Evolutionary conservation across 768 basidiomycete genomes (phyloP), one percentile per base, ranked within the genome.

Genomic region (Tremella fuciformis): DNA sequence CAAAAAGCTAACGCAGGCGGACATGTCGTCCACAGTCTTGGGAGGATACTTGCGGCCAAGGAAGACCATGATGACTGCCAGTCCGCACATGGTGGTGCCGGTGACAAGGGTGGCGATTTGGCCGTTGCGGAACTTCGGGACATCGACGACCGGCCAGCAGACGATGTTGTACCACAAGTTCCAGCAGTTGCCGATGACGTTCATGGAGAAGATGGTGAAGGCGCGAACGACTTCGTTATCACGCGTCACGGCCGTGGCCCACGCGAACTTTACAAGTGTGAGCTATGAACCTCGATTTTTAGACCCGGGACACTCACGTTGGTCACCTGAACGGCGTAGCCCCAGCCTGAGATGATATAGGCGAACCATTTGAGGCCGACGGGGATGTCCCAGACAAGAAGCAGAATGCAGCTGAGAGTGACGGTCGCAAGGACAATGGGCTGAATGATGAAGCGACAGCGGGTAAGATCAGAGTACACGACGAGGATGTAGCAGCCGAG

Each of bases 211-310:
- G 16, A 89, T 80, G 2, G 88, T 85, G 40, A 88, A 78, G 3
- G 80, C 83, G 46, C 87, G 82, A 65, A 87, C 84, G 70, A 85
- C 84, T 66, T 85, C 80, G 73, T 89, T 85, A 63, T 87, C 84
- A 22, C 83, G 82, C 57, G 84, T 85, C 51, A 87, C 82, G 68
- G 87, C 85, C 72, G 89, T 89, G 16, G 87, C 86, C 88, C 88
- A 88, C 13, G 85, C 84, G 67, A 88, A 88, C 29, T 34, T n/a
- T n/a, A n/a, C n/a, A n/a, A 11, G 11, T 34, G 29, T 34, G 29
- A 34, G 29, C 29, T 34, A 11, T 4, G 11, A 34, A 6, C 29
- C 4, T 34, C 29, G n/a, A n/a, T n/a, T n/a, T n/a, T n/a, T n/a
- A 34, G 29, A 34, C 29, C 29, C 29, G 29, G 29, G 29, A 34